Base-by-base conservation (phyloP, 2,329 filamentous ascomycete genomes). In the Pseudofabraea citricarpa region DNA sequence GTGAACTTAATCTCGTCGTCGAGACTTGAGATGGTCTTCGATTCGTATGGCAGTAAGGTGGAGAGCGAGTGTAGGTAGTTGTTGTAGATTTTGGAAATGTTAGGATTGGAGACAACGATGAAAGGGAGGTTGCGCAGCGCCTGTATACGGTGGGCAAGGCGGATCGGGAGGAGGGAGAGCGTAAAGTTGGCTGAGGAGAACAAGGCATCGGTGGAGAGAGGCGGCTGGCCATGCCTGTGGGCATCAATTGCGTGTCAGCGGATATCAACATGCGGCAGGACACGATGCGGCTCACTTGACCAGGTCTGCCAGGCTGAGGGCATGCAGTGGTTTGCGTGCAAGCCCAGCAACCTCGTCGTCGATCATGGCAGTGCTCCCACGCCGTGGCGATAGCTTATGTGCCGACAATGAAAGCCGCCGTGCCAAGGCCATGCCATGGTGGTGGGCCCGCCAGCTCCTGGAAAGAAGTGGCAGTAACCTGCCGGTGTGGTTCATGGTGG, bases 51-150 rank as follows among this genome's bases (percentile, higher is more conserved):
- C 4, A 97, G 77, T 13, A 98, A 75, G 1, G 90, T 95, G 2
- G 87, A 91, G 16, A 98, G 73, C 2, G 90, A 95, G 66, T 96
- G 90, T 35, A 95, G 74, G 65, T 98, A 98, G 67, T 96, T 97
- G 66, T 87, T 83, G 72, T 97, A 95, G 52, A 98, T 98, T 57
- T 85, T 84, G 20, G 85, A 87, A 55, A 98, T 90, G 62, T 96
- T 89, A 1, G 90, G 88, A 62, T 98, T 97, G n/a, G 91, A 90
- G 20, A 98, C 93, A 43, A 98, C 91, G 52, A 98, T 97, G 66
- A 91, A 98, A 0, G 93, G 93, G 7, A 98, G 79, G 62, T 95
- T 95, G 51, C 90, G 85, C 15, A 98, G 74, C 33, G 90, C 89
- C 64, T 95, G 87, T 52, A 98, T 95, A 44, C 93, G 88, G 63